Evolutionary conservation across 371 early-diverging fungal species (phyloP).

Genomic region (Rhizomucor pusillus): DNA sequence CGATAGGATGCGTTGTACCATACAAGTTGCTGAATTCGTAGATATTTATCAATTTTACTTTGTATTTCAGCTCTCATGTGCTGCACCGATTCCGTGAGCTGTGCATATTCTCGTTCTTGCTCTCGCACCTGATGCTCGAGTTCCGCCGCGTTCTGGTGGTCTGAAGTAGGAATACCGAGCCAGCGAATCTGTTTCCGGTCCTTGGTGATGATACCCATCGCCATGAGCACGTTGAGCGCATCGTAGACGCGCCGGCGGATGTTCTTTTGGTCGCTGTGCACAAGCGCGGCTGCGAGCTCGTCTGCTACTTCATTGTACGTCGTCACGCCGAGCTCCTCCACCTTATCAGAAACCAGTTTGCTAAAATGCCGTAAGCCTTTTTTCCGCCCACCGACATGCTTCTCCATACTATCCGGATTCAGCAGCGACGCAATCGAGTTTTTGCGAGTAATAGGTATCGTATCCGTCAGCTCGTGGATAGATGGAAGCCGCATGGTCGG

Average conservation of each 20-base stretch:
- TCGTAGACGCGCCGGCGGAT: conserved; percentile 80
- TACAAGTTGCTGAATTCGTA: conserved; percentile 9
- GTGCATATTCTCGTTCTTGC: conserved; percentile 13
- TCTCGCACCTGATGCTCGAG: conserved; percentile 9
- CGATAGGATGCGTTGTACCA: conserved; percentile 1
- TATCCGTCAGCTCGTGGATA: background rate
- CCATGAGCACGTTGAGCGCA: conserved; percentile 78
- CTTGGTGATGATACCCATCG: conserved; percentile 69
- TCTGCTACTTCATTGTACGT: conserved; percentile 61
- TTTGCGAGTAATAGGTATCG: conserved; percentile 20
- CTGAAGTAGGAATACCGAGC: conserved; percentile 55
- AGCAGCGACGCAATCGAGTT: conserved; percentile 45
- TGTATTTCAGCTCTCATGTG: conserved; percentile 3
- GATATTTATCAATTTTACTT: conserved; percentile 6
- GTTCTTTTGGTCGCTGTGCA: conserved; percentile 62
- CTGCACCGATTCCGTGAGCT: conserved; percentile 4
- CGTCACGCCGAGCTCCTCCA: conserved; percentile 56
- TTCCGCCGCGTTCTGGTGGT: conserved; percentile 3
- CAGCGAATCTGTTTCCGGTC: conserved; percentile 70
- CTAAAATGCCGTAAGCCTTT: conserved; percentile 64
- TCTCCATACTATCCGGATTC: conserved; percentile 13
- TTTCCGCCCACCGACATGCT: conserved; percentile 5
- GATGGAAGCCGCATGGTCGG: conserved; percentile 3
- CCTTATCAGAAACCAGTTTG: conserved; percentile 65
- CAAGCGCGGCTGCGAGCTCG: conserved; percentile 23